These are phyloP conservation scores for Pholiota molesta DNA, from an alignment of 768 basidiomycete genomes.

Conservation along the genomic window DNA sequence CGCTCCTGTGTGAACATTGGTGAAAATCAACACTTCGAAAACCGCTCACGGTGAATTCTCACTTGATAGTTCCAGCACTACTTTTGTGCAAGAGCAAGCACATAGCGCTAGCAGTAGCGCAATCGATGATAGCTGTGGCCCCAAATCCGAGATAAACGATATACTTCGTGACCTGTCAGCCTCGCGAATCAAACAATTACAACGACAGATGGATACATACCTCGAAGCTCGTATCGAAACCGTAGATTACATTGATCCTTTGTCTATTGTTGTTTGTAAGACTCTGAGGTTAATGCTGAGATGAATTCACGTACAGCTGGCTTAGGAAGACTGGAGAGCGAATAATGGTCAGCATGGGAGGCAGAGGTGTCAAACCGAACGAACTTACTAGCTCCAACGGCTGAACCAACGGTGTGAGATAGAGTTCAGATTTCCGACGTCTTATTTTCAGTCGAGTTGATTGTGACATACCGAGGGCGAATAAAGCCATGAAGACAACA, in stretches of 20 bases:
- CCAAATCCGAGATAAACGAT: slow-evolving; percentile 35
- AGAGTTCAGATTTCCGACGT: neutral
- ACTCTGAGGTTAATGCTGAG: neutral
- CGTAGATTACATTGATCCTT: slow-evolving; percentile 18
- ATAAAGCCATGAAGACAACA: slow-evolving; percentile 22
- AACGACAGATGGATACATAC: slow-evolving; percentile 10
- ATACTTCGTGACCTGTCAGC: slow-evolving; percentile 23
- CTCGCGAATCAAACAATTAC: neutral
- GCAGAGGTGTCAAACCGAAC: neutral
- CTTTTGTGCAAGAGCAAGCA: slow-evolving; percentile 34
- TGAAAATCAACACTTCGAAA: neutral
- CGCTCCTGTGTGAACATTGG: slow-evolving; percentile 20
- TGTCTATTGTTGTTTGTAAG: slow-evolving; percentile 16
- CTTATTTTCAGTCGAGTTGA: neutral
- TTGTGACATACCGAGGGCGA: slow-evolving; percentile 24
- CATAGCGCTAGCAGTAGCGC: slow-evolving; percentile 33
- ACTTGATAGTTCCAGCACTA: slow-evolving; percentile 25
- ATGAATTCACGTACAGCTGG: slow-evolving; percentile 20
- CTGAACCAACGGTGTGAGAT: slow-evolving; percentile 9
- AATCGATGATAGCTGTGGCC: slow-evolving; percentile 30
- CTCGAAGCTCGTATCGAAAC: slow-evolving; percentile 24
- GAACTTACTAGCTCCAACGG: slow-evolving; percentile 25
- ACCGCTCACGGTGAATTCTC: neutral
- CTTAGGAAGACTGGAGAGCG: slow-evolving; percentile 22
- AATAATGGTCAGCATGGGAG: neutral